Evolutionary conservation across 257 asterid species (phyloP).

Genomic region (Ballota nigra): DNA sequence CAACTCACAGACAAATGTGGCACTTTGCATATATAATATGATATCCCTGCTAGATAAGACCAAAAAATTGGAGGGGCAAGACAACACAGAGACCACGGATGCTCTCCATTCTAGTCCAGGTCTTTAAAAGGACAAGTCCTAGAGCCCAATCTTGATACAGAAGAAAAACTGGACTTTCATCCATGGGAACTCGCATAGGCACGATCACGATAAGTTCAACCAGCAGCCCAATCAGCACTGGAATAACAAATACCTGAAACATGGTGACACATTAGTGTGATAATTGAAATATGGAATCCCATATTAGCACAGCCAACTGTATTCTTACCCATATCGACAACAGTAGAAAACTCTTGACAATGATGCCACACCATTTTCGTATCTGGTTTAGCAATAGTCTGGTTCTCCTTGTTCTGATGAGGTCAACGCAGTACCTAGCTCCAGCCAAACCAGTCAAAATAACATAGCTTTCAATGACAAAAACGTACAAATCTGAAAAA

Average conservation of each 20-base stretch:
- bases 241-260: constrained; percentile 82
- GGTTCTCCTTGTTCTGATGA: constrained; percentile 67
- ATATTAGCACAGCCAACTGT: constrained; percentile 9
- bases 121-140: constrained; percentile 88
- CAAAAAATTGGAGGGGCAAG: too few relatives aligned
- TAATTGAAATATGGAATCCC: not conserved
- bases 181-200: constrained; percentile 97
- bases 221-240: constrained; percentile 86
- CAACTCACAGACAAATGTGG: not conserved
- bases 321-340: constrained; percentile 86
- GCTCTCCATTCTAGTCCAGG: constrained; percentile 98
- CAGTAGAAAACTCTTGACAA: constrained; percentile 73
- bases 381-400: constrained; percentile 61
- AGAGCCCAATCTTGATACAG: constrained; percentile 98
- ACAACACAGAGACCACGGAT: not conserved
- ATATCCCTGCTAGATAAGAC: not conserved
- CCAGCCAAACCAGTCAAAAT: constrained; percentile 97
- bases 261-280: constrained; percentile 9
- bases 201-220: constrained; percentile 94
- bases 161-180: constrained; percentile 96
- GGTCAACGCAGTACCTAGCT: constrained; percentile 72
- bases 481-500: constrained; percentile 78
- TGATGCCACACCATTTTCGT: constrained; percentile 91
- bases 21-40: not conserved
- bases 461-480: constrained; percentile 91